phyloP scores from a whole-genome alignment of 345 rosid species.

The rapeseed (Brassica napus) region Da-Ae NC_063450.1:46023501-46024000 shows the following conservation, averaged over 20 bases:
- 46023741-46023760: background rate
- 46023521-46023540: background rate
- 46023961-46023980: conserved; percentile 57
- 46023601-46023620: conserved; percentile 47
- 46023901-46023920: conserved; percentile 45
- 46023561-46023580: conserved; percentile 16
- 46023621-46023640: conserved; percentile 43
- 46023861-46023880: conserved; percentile 45
- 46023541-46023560: background rate
- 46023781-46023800: background rate
- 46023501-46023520: too few relatives aligned
- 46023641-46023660: conserved; percentile 50
- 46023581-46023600: conserved; percentile 29
- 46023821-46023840: conserved; percentile 49
- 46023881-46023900: conserved; percentile 40
- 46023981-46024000: conserved; percentile 78
- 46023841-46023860: conserved; percentile 55
- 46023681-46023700: conserved; percentile 70
- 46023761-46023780: background rate
- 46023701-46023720: conserved; percentile 71
- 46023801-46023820: conserved; percentile 44
- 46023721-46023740: conserved; percentile 79
- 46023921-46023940: conserved; percentile 64
- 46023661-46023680: conserved; percentile 69
- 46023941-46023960: conserved; percentile 54